These are phyloP conservation scores for Lophiostoma macrostomum DNA, from an alignment of 495 filamentous ascomycete species.

Conservation along the genomic window DNA sequence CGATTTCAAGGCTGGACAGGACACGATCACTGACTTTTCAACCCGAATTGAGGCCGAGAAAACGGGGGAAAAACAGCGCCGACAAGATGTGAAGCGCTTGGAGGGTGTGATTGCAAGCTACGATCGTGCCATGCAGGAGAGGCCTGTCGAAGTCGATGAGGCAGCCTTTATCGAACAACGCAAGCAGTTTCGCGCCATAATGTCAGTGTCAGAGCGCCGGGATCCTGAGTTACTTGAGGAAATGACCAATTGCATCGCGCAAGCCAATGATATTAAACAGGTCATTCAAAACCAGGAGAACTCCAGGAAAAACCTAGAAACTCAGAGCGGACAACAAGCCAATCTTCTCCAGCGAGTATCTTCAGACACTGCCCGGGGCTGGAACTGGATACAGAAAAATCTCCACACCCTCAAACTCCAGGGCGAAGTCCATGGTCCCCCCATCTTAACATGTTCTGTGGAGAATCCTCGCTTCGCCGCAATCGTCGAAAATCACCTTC, in stretches of 20 bases:
- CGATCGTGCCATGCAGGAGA: constrained; percentile 49
- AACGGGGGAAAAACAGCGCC: constrained; percentile 49
- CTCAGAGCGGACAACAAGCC: constrained; percentile 72
- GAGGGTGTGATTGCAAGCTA: constrained; percentile 47
- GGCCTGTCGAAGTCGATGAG: constrained; percentile 53
- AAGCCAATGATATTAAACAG: constrained; percentile 9
- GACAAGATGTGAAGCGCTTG: constrained; percentile 47
- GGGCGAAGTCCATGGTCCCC: constrained; percentile 79
- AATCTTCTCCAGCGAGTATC: constrained; percentile 57
- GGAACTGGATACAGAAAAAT: constrained; percentile 77
- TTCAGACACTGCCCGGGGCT: constrained; percentile 62
- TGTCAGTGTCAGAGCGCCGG: constrained; percentile 43
- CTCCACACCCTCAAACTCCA: constrained; percentile 60
- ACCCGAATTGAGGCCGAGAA: constrained; percentile 58
- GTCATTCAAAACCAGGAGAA: constrained; percentile 31
- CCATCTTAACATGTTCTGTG: constrained; percentile 76
- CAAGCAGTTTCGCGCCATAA: constrained; percentile 25
- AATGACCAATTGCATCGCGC: constrained; percentile 1
- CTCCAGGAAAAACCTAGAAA: constrained; percentile 62
- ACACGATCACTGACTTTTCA: constrained; percentile 54
- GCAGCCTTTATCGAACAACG: constrained; percentile 51
- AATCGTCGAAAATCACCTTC: constrained; percentile 69
- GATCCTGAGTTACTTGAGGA: constrained; percentile 45
- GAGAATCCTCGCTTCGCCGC: constrained; percentile 71
- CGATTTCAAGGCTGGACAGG: constrained; percentile 53